Percentiles rank a stretch among this genome's conserved stretches.
phyloP scores from a whole-genome alignment of 306 rosid species.

The Ammopiptanthus mongolicus region DNA sequence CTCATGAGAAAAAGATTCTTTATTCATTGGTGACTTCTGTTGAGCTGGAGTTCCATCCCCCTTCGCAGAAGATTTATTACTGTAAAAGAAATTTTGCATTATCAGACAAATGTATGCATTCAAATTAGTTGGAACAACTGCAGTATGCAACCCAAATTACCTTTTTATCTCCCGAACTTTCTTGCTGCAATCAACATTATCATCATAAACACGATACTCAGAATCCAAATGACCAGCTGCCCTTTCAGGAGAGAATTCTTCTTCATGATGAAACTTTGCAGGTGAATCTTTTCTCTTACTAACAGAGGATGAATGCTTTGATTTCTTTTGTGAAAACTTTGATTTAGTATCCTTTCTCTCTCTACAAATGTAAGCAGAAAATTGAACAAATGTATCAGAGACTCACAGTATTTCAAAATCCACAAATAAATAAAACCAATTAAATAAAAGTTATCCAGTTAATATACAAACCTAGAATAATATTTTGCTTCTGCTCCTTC shows the following conservation, averaged over 20 bases:
- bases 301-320: conserved; percentile 36
- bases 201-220: conserved; percentile 25
- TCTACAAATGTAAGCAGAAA: conserved; percentile 24
- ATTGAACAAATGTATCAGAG: conserved; percentile 13
- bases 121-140: conserved; percentile 1
- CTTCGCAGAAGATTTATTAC: conserved; percentile 41
- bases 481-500: conserved; percentile 45
- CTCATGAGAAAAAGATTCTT: conserved; percentile 41
- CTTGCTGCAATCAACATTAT: conserved; percentile 31
- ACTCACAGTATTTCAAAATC: too few species aligned
- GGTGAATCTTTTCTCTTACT: conserved; percentile 40
- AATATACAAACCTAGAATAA: conserved; percentile 32
- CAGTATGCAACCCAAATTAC: conserved; percentile 32
- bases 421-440: background rate
- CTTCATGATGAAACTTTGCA: conserved; percentile 35
- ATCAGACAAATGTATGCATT: conserved; percentile 27
- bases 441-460: conserved; percentile 1
- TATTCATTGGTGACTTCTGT: conserved; percentile 39
- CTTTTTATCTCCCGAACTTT: conserved; percentile 41
- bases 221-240: conserved; percentile 23
- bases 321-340: conserved; percentile 37
- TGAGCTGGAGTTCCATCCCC: conserved; percentile 32
- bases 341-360: conserved; percentile 37
- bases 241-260: conserved; percentile 45
- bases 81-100: conserved; percentile 31